Percentiles rank a stretch among this genome's conserved stretches.
Evolutionary conservation across 2,329 filamentous ascomycete species (phyloP).

Genomic region (Didymosphaeria variabile): DNA sequence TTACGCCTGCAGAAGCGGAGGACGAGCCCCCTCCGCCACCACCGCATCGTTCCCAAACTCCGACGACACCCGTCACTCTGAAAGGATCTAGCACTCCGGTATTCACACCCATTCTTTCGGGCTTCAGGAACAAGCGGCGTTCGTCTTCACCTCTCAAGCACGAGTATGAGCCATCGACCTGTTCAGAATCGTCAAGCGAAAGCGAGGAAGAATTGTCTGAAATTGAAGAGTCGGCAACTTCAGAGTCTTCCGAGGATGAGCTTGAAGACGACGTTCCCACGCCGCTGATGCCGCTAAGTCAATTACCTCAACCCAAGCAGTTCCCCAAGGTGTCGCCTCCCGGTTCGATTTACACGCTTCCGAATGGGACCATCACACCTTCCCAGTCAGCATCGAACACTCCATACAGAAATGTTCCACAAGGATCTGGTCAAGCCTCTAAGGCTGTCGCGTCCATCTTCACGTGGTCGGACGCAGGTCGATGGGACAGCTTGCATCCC

Average conservation of each 20-base stretch:
- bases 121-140: constrained; percentile 66
- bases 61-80: constrained; percentile 56
- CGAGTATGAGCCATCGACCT: constrained; percentile 89
- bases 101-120: constrained; percentile 59
- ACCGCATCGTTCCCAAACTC: constrained; percentile 63
- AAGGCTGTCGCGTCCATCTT: constrained; percentile 69
- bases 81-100: constrained; percentile 56
- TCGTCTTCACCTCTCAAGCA: constrained; percentile 95
- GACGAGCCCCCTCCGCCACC: constrained; percentile 55
- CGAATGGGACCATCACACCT: constrained; percentile 70
- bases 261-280: constrained; percentile 58
- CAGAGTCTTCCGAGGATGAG: constrained; percentile 66
- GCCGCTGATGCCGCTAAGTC: constrained; percentile 46
- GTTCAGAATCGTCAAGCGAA: constrained; percentile 68
- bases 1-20: constrained; percentile 25
- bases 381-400: constrained; percentile 85
- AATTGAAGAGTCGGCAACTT: constrained; percentile 61
- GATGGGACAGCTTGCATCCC: constrained; percentile 68
- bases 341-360: constrained; percentile 49
- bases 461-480: constrained; percentile 67
- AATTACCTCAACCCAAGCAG: constrained; percentile 32
- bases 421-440: constrained; percentile 60
- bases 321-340: constrained; percentile 57
- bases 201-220: constrained; percentile 62
- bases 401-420: constrained; percentile 65